Evolutionary conservation across 192 early-diverging fungal species (phyloP).

Genomic region (Coemansia guatemalensis): DNA sequence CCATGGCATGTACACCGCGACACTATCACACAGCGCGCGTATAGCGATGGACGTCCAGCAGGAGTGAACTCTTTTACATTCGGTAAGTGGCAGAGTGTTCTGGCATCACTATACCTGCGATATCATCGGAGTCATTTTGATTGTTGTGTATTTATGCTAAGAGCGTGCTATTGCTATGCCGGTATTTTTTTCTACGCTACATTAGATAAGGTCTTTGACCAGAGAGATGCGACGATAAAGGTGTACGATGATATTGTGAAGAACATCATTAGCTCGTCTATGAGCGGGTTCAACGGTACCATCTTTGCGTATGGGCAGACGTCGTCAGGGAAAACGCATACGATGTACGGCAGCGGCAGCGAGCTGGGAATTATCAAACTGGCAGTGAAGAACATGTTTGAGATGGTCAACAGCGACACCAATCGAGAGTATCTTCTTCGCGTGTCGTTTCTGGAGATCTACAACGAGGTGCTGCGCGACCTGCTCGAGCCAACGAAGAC

Average conservation of each 20-base stretch:
- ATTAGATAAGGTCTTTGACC: conserved; percentile 56
- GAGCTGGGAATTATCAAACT: conserved; percentile 70
- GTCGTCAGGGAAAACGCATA: conserved; percentile 88
- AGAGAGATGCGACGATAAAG: conserved; percentile 30
- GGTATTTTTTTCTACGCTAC: background rate
- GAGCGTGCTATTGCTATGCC: background rate
- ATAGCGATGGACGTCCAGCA: conserved; percentile 26
- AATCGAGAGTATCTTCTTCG: conserved; percentile 85
- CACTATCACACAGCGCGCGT: conserved; percentile 44
- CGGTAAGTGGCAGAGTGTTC: conserved; percentile 22
- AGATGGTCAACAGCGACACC: conserved; percentile 34
- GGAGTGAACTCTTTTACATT: conserved; percentile 54
- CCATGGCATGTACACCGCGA: conserved; percentile 51
- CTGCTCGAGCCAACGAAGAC: conserved; percentile 78
- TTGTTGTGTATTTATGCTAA: background rate
- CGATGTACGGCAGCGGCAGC: conserved; percentile 63
- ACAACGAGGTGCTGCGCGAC: conserved; percentile 93
- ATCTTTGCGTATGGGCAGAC: conserved; percentile 99
- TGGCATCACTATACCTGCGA: background rate
- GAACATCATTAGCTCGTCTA: conserved; percentile 63
- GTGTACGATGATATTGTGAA: conserved; percentile 56
- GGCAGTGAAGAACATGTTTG: conserved; percentile 67
- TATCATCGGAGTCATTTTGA: background rate
- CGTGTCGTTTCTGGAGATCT: conserved; percentile 98
- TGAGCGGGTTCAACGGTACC: conserved; percentile 96